Base-by-base conservation (phyloP, 2,329 filamentous ascomycete species). In the Fusarium sp. region DNA sequence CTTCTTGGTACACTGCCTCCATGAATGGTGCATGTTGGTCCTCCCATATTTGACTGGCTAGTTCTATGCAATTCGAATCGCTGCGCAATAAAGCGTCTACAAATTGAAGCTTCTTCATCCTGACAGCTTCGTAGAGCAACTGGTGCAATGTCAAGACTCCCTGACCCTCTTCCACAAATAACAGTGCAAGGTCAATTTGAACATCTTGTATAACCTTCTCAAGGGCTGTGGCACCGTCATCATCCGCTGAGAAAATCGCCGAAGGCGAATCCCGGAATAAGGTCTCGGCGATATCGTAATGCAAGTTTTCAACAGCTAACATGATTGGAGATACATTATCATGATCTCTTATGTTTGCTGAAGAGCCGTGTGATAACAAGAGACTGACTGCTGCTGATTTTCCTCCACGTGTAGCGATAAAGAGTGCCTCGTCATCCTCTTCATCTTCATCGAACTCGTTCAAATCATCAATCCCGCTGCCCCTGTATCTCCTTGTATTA, bases 271-370 rank as follows among this genome's bases (percentile, higher is more conserved):
- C 9, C 24, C 17, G n/a, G 20, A 45, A 45, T 10, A 45, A 45
- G 24, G 5, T 11, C 11, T 0, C 1, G 11, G 24, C 17, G 11
- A 20, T 6, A 20, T 44, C 42, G 15, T 7, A 0, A 2, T 24
- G 4, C 6, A 5, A 4, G 15, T 6, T 4, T 14, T 24, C 3
- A 44, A 44, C 2, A 24, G n/a, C 15, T 5, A 24, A 2, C 41
- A 44, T 1, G 24, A 44, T 44, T 10, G 14, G 39, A 10, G 14
- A 14, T 0, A 0, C 0, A n/a, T 41, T 4, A 6, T 14, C 1
- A 2, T 9, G 8, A 13, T 2, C 22, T 41, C 22, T 44, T 4
- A 1, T 12, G 15, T 12, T 26, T 7, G 12, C 26, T 3, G 22
- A 51, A 18, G 22, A 12, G 5, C 15, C 22, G 8, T 60, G 4